phyloP scores from a whole-genome alignment of 2,329 filamentous ascomycete genomes.

The Monosporascus sp. region DNA sequence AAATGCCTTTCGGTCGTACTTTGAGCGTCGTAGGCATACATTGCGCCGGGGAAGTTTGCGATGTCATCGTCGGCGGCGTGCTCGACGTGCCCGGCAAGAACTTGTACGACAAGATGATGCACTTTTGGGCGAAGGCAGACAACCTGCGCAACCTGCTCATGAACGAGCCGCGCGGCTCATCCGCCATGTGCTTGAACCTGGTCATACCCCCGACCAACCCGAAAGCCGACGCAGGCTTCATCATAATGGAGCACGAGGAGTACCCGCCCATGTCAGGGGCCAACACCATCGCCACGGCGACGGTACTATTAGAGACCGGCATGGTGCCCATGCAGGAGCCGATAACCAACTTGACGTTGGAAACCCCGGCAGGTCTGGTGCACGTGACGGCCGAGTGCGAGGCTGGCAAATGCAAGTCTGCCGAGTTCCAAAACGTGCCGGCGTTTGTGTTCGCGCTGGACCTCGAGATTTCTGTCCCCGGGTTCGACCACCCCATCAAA shows the following conservation, averaged over 20 bases:
- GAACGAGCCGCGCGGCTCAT: slow-evolving; percentile 41
- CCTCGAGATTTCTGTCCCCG: slow-evolving; percentile 34
- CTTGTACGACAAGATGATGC: slow-evolving; percentile 43
- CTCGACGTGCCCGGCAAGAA: slow-evolving; percentile 37
- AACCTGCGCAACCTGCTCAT: slow-evolving; percentile 36
- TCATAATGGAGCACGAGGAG: slow-evolving; percentile 43
- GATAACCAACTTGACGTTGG: slow-evolving; percentile 33
- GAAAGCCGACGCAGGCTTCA: slow-evolving; percentile 37
- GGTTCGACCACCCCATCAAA: slow-evolving; percentile 29
- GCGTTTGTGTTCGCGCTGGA: slow-evolving; percentile 37
- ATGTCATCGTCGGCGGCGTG: slow-evolving; percentile 44
- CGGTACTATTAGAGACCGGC: slow-evolving; percentile 42
- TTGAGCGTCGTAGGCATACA: slow-evolving; percentile 32
- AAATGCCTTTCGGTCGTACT: slow-evolving; percentile 9
- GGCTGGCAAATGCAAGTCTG: slow-evolving; percentile 37
- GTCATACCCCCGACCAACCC: slow-evolving; percentile 39
- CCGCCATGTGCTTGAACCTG: slow-evolving; percentile 35
- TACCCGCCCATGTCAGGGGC: slow-evolving; percentile 43
- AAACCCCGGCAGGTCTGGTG: slow-evolving; percentile 41
- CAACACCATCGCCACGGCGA: slow-evolving; percentile 39
- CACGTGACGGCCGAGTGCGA: slow-evolving; percentile 35
- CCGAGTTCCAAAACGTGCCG: slow-evolving; percentile 41
- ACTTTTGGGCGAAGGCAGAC: slow-evolving; percentile 37
- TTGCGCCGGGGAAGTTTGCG: slow-evolving; percentile 39
- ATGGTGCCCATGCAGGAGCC: slow-evolving; percentile 42